phyloP scores from a whole-genome alignment of 2,329 filamentous ascomycete species.

The Sporothrix euskadiensis region DNA sequence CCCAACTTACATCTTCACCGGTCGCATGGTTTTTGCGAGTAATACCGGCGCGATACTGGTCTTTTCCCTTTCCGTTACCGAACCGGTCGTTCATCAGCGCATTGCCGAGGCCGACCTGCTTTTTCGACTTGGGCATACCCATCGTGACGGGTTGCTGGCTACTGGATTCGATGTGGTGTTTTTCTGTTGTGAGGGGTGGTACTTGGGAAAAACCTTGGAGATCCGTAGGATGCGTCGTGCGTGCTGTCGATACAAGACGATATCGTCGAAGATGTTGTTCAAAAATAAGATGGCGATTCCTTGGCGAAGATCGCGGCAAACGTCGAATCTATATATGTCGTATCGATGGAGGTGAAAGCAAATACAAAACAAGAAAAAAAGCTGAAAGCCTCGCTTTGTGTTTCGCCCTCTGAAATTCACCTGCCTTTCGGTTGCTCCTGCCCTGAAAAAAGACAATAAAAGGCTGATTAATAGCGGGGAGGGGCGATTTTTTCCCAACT shows the following conservation, averaged over 20 bases:
- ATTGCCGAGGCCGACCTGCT: slow-evolving; percentile 91
- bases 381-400: neutral
- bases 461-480: slow-evolving; percentile 29
- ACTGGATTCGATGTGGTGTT: neutral
- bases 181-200: neutral
- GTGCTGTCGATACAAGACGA: neutral
- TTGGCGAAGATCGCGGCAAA: neutral
- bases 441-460: slow-evolving; percentile 5
- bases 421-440: neutral
- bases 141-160: slow-evolving; percentile 42
- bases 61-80: slow-evolving; percentile 83
- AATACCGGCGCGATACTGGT: slow-evolving; percentile 69
- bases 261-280: neutral
- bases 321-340: neutral
- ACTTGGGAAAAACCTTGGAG: neutral
- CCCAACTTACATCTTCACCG: slow-evolving; percentile 64
- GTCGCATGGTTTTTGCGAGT: slow-evolving; percentile 74
- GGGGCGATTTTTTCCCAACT: slow-evolving; percentile 38
- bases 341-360: neutral
- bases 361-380: neutral
- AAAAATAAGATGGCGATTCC: too few relatives aligned
- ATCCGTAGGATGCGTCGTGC: neutral
- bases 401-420: slow-evolving; percentile 20
- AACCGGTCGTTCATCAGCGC: slow-evolving; percentile 98
- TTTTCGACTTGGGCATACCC: slow-evolving; percentile 84